Evolutionary conservation across 352 stramenopile species (phyloP).

Genomic region (Phytophthora tentaculata): DNA sequence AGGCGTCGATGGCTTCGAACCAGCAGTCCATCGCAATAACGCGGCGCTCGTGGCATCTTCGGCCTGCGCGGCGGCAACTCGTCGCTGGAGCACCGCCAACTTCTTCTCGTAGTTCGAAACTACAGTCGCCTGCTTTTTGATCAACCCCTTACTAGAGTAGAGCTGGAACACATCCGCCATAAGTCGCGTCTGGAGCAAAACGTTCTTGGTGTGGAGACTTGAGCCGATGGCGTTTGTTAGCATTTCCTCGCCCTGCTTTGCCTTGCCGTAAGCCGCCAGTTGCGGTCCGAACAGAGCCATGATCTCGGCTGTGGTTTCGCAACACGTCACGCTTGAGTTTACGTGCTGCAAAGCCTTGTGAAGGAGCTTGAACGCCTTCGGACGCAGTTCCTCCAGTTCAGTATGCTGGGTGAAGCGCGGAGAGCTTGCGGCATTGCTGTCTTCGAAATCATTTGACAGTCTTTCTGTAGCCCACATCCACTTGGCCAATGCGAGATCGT

Average conservation of each 20-base stretch:
- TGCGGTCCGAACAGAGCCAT: conserved; percentile 74
- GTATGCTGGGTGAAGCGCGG: conserved; percentile 30
- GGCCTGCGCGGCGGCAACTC: conserved; percentile 51
- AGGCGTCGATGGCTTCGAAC: conserved; percentile 13
- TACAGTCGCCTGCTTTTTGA: conserved; percentile 48
- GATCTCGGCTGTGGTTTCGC: conserved; percentile 65
- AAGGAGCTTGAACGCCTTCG: conserved; percentile 49
- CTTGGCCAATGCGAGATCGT: conserved; percentile 71
- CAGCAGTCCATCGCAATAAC: conserved; percentile 60
- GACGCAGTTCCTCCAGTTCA: conserved; percentile 55
- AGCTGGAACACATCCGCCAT: conserved; percentile 64
- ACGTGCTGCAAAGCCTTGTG: conserved; percentile 53
- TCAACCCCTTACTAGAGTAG: conserved; percentile 48
- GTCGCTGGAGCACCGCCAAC: conserved; percentile 49
- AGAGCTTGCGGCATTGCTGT: neutral
- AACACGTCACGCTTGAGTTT: conserved; percentile 55
- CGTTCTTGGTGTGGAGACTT: conserved; percentile 67
- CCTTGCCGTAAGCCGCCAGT: conserved; percentile 46
- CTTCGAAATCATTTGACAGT: conserved; percentile 9
- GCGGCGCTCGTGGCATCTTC: conserved; percentile 43
- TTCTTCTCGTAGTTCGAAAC: conserved; percentile 77
- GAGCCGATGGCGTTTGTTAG: conserved; percentile 64
- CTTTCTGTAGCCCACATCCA: conserved; percentile 77
- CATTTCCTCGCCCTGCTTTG: conserved; percentile 63
- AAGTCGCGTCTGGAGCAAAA: conserved; percentile 70